Evolutionary conservation across 345 rosid genomes (phyloP), one percentile per base, ranked within the genome.

Genomic region (Brassica juncea): DNA sequence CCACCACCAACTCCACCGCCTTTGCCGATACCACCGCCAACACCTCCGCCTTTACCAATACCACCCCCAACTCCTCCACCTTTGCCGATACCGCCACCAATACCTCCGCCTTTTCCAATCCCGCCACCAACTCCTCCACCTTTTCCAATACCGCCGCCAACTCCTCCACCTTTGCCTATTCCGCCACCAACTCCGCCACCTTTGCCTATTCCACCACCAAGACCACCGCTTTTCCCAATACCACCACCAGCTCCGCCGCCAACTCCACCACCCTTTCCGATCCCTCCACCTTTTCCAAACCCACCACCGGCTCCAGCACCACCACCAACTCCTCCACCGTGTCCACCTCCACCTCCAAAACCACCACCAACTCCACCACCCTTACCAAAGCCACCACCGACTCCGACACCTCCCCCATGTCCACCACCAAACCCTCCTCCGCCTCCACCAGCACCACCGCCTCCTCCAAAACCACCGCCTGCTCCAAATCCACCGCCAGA

Each of bases 331-430:
- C 82, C 85, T 37, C 67, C 81, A 30, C 87, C 88, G 0, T 47
- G 8, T 0, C 86, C 87, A n/a, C 77, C 84, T 0, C 85, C 86
- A 1, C 79, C 39, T 2, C 82, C 88, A 0, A 83, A 78, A 1
- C 87, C 84, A 21, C 77, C 77, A 2, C 87, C 89, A n/a, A 68
- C 81, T 2, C 83, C 88, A 55, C 66, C 80, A 15, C 86, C 90
- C 1, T 59, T n/a, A 0, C 86, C 84, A 15, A 70, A 70, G 2
- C 82, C 83, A 7, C 84, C 86, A 8, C 52, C 67, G 16, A 1
- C 8, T 2, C 89, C 88, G 3, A 68, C 80, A 2, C 90, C 91
- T 1, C 77, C 60, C 0, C 81, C 86, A 12, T 84, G 82, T 2
- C 88, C 84, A 32, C 78, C 73, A 11, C 86, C 89, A 6, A 79